These are phyloP conservation scores for Marasmius sp. DNA, from an alignment of 1,284 basidiomycete species.

Conservation along the genomic window DNA sequence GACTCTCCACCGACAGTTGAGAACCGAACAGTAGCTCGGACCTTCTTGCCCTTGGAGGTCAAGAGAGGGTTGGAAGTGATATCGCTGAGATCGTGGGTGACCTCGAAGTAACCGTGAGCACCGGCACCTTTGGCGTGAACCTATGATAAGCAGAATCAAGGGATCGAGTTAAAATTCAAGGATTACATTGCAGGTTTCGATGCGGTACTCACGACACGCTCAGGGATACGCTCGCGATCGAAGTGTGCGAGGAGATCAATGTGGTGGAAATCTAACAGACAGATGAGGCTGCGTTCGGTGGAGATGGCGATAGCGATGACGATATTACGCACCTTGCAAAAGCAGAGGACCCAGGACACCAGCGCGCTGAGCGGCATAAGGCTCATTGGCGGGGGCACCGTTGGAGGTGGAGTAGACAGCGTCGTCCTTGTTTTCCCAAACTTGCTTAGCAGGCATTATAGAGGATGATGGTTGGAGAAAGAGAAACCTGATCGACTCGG, in stretches of 20 bases:
- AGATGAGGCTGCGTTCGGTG: background rate
- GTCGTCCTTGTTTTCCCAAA: constrained; percentile 53
- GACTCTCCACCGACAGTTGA: constrained; percentile 87
- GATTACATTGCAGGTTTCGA: background rate
- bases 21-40: constrained; percentile 78
- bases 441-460: constrained; percentile 66
- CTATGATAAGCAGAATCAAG: constrained; percentile 30
- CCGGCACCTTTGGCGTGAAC: constrained; percentile 87
- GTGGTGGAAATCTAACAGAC: constrained; percentile 74
- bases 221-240: constrained; percentile 92
- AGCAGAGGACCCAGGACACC: constrained; percentile 80
- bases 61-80: constrained; percentile 77
- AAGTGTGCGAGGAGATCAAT: constrained; percentile 90
- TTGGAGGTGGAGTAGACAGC: constrained; percentile 83
- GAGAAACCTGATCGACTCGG: background rate
- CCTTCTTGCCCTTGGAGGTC: constrained; percentile 68
- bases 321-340: constrained; percentile 63
- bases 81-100: constrained; percentile 82
- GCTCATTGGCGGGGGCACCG: constrained; percentile 71
- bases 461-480: constrained; percentile 1
- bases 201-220: constrained; percentile 71
- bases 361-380: constrained; percentile 77
- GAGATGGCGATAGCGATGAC: constrained; percentile 1
- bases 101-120: constrained; percentile 90
- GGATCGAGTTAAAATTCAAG: background rate